A percentile compares a stretch with the other conserved stretches of the same genome.
Conservation (phyloP, 1,284 basidiomycete species). For the Malassezia sympodialis region DNA sequence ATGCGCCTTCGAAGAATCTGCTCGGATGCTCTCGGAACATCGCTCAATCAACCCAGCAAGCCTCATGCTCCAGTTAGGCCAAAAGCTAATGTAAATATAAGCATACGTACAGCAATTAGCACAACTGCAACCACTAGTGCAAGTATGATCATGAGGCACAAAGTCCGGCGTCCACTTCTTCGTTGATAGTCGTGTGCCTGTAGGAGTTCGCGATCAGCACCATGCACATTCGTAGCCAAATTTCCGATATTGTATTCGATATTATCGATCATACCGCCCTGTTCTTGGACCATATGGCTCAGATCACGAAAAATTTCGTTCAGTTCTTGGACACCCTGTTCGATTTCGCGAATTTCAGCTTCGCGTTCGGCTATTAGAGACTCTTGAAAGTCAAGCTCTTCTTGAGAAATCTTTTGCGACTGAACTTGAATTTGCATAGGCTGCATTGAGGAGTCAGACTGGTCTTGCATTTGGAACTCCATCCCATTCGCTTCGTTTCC, state of each 20-base stretch:
- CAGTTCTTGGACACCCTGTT: constrained; percentile 90
- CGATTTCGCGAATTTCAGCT: constrained; percentile 87
- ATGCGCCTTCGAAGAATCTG: not conserved
- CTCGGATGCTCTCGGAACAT: not conserved
- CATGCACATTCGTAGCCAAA: constrained; percentile 70
- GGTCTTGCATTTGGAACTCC: constrained; percentile 7
- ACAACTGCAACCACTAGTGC: constrained; percentile 80
- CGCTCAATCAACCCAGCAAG: not conserved
- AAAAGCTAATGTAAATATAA: not conserved
- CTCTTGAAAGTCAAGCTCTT: constrained; percentile 91
- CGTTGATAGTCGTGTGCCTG: constrained; percentile 89
- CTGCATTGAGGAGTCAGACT: not conserved
- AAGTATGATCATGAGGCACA: constrained; percentile 78
- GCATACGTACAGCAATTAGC: constrained; percentile 57
- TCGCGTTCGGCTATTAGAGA: constrained; percentile 91
- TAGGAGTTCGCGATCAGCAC: constrained; percentile 75
- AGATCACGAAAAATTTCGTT: constrained; percentile 95
- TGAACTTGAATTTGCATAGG: constrained; percentile 5
- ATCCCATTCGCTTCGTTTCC: not conserved
- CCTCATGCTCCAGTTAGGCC: not conserved
- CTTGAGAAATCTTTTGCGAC: constrained; percentile 40
- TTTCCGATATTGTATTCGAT: constrained; percentile 89
- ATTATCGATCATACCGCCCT: constrained; percentile 91
- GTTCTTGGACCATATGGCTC: constrained; percentile 85
- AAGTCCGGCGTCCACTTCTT: constrained; percentile 77